Base-by-base conservation (phyloP, 345 rosid genomes). In the Salix purpurea region DNA sequence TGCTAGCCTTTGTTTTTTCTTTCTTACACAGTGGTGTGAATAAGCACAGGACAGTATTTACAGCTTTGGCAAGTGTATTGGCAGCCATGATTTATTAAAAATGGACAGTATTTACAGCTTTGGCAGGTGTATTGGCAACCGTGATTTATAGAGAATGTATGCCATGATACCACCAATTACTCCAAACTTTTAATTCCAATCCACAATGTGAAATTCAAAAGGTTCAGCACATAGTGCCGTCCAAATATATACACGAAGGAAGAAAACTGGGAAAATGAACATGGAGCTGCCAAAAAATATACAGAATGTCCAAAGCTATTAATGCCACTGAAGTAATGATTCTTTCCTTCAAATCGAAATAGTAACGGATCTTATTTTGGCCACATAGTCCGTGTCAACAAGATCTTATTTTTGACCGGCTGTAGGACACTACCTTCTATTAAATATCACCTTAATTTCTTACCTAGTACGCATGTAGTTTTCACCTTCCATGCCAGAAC, bases 31-130 rank as follows among this genome's bases (percentile, higher is more conserved):
- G 37, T 34, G 37, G 37, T 64, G 78, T 74, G 72, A 76, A 61
- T 71, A 73, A 79, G 81, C 76, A 74, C 74, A 80, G 7, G 37
- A 34, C 37, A 34, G 36, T 34, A 34, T 34, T 5, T 56, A 64
- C 81, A 83, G 85, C 71, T 79, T 77, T 81, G 76, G 77, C 85
- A 75, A 79, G 67, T 70, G 32, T 74, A 64, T 42, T 50, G 78
- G 70, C 71, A 65, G 79, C 79, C 81, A 85, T 82, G 80, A 80
- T 65, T 70, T 73, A 3, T n/a, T 32, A 4, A 32, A 32, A 32
- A 32, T 32, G 34, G 34, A 32, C 34, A 4, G 5, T 32, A 32
- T 32, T 32, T 56, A 65, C 81, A 83, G 85, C 71, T 80, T 77
- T 81, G 76, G 78, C 85, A 75, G 80, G 67, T 70, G 32, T 71